Conservation (phyloP, 306 rosid genomes). For the Hippophae tibetana region DNA sequence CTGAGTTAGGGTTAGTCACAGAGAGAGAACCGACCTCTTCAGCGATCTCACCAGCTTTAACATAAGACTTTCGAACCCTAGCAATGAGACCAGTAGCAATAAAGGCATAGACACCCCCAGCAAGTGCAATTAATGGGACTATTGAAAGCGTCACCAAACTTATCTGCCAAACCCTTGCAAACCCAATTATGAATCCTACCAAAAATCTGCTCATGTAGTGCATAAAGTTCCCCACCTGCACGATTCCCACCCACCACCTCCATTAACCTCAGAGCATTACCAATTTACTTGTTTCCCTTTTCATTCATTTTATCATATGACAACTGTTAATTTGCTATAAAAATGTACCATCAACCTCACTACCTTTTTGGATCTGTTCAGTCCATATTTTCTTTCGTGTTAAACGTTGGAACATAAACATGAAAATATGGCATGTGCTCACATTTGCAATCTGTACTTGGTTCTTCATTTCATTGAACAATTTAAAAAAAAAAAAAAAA, state of each 20-base stretch:
- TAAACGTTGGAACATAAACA: no score
- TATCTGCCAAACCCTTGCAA: constrained; percentile 88
- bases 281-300: no score
- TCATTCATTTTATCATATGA: no score
- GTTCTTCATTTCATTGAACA: no score
- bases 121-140: constrained; percentile 85
- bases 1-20: not conserved
- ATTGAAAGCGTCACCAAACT: constrained; percentile 84
- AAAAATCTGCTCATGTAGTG: constrained; percentile 83
- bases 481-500: no score
- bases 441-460: no score
- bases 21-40: constrained; percentile 52
- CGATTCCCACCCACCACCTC: not conserved
- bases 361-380: no score
- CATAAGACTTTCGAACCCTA: constrained; percentile 64
- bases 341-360: no score
- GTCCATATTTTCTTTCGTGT: no score
- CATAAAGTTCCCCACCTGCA: constrained; percentile 89
- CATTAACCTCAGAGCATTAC: not conserved
- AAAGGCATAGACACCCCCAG: constrained; percentile 88
- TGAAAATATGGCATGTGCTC: no score
- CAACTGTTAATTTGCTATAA: no score
- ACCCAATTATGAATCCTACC: constrained; percentile 70
- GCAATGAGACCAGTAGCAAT: constrained; percentile 78
- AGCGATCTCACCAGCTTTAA: constrained; percentile 91